Percentiles rank a stretch among this genome's conserved stretches.
phyloP scores from a whole-genome alignment of 2,329 filamentous ascomycete genomes.

The Pleurostoma richardsiae region DNA sequence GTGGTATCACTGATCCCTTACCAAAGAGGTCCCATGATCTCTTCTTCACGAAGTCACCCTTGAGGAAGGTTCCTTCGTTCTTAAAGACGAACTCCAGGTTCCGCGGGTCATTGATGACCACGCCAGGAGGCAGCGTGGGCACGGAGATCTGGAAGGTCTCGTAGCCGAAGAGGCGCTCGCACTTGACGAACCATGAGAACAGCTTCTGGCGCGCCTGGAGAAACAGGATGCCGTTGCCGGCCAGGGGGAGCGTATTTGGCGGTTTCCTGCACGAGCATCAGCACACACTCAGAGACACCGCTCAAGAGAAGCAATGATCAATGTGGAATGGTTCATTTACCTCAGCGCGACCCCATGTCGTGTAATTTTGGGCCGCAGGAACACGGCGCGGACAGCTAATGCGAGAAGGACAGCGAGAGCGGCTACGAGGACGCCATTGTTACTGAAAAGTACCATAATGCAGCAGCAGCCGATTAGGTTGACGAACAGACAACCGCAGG shows the following conservation, averaged over 20 bases:
- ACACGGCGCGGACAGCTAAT: too few species aligned
- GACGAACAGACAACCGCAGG: too few species aligned
- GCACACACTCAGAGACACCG: too few species aligned
- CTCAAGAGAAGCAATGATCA: too few species aligned
- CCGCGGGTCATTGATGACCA: slow-evolving; percentile 57
- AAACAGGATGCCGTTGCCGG: slow-evolving; percentile 58
- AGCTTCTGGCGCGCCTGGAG: slow-evolving; percentile 54
- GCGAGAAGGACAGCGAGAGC: too few species aligned
- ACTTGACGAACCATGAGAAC: slow-evolving; percentile 58
- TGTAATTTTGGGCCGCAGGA: background rate
- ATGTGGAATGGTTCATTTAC: slow-evolving; percentile 1
- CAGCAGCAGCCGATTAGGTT: too few species aligned
- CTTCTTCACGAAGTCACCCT: slow-evolving; percentile 56
- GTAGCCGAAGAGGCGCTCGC: slow-evolving; percentile 49
- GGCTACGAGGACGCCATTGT: too few species aligned
- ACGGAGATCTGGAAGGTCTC: slow-evolving; percentile 60
- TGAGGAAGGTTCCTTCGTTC: slow-evolving; percentile 54
- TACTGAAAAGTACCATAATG: too few species aligned
- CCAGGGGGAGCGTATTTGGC: slow-evolving; percentile 46
- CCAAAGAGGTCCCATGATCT: slow-evolving; percentile 60
- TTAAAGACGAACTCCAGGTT: slow-evolving; percentile 60
- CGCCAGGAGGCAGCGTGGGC: slow-evolving; percentile 56
- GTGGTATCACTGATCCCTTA: slow-evolving; percentile 9
- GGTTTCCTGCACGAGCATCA: slow-evolving; percentile 29
- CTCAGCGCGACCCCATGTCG: slow-evolving; percentile 10